Evolutionary conservation across 441 rosid genomes (phyloP).

Genomic region (Arabidopsis hybrid): DNA sequence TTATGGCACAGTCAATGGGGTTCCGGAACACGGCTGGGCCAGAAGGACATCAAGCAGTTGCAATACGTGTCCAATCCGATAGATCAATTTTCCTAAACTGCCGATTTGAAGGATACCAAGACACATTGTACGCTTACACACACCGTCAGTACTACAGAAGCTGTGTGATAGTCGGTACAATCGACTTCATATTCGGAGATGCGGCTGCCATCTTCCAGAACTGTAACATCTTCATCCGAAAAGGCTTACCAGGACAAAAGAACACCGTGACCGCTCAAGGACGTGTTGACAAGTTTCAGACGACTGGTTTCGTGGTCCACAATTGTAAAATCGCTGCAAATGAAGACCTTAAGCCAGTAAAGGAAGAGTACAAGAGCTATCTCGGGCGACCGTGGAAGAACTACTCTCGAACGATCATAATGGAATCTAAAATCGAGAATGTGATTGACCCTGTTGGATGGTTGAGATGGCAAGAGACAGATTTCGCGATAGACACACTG

Average conservation of each 20-base stretch:
- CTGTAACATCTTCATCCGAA: slow-evolving; percentile 58
- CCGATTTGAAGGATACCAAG: slow-evolving; percentile 76
- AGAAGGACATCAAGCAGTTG: slow-evolving; percentile 68
- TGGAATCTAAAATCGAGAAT: slow-evolving; percentile 68
- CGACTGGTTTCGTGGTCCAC: slow-evolving; percentile 71
- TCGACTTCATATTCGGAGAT: slow-evolving; percentile 85
- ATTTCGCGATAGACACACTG: slow-evolving; percentile 56
- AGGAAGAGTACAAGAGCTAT: slow-evolving; percentile 54
- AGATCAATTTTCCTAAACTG: slow-evolving; percentile 65
- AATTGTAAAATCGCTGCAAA: slow-evolving; percentile 60
- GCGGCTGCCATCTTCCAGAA: slow-evolving; percentile 77
- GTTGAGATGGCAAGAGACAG: slow-evolving; percentile 58
- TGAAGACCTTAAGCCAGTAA: slow-evolving; percentile 48
- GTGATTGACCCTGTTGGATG: slow-evolving; percentile 73
- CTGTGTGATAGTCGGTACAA: slow-evolving; percentile 64
- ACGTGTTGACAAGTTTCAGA: slow-evolving; percentile 55
- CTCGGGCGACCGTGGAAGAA: slow-evolving; percentile 82
- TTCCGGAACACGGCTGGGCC: slow-evolving; percentile 82
- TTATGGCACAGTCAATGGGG: slow-evolving; percentile 74
- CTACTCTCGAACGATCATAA: slow-evolving; percentile 64
- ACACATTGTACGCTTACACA: slow-evolving; percentile 68
- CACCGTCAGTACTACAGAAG: slow-evolving; percentile 76
- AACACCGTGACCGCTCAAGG: slow-evolving; percentile 69
- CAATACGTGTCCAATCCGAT: slow-evolving; percentile 66
- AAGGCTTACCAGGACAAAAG: slow-evolving; percentile 58